Evolutionary conservation across 768 basidiomycete species (phyloP).

Genomic region (Lactarius hengduanensis): DNA sequence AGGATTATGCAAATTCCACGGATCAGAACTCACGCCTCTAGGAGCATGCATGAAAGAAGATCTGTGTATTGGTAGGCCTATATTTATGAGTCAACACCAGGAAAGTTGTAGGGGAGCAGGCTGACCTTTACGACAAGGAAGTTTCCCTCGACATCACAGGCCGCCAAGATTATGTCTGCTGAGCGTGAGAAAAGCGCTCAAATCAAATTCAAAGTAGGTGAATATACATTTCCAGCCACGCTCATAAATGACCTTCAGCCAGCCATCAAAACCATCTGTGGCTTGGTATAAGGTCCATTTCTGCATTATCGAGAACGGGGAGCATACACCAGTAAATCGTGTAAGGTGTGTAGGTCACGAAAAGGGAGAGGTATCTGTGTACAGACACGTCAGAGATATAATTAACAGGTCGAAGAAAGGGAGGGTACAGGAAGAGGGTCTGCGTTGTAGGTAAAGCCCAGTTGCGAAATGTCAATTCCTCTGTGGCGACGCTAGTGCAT

Average conservation of each 20-base stretch:
- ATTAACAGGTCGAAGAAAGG: constrained; percentile 34
- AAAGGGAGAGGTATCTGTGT: constrained; percentile 73
- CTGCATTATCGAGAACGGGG: neutral
- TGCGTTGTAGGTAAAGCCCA: constrained; percentile 81
- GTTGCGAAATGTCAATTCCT: constrained; percentile 65
- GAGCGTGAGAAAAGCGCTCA: constrained; percentile 1
- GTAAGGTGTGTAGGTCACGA: constrained; percentile 78
- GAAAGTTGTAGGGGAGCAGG: constrained; percentile 7
- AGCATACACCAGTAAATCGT: constrained; percentile 81
- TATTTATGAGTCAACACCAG: constrained; percentile 4
- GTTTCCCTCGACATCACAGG: constrained; percentile 85
- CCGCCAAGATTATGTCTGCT: constrained; percentile 75
- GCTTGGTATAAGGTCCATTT: neutral
- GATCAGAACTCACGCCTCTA: constrained; percentile 63
- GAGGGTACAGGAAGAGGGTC: constrained; percentile 70
- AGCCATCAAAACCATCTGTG: constrained; percentile 79
- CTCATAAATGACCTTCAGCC: constrained; percentile 65
- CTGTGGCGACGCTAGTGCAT: constrained; percentile 84
- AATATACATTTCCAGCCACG: constrained; percentile 90
- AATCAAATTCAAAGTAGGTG: neutral
- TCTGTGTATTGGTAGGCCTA: constrained; percentile 86
- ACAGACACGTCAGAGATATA: neutral
- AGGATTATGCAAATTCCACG: neutral
- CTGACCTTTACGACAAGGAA: constrained; percentile 75
- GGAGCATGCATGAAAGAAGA: constrained; percentile 83